Evolutionary conservation across 768 basidiomycete genomes (phyloP), one percentile per base, ranked within the genome.

Genomic region (Kwoniella dejecticola): DNA sequence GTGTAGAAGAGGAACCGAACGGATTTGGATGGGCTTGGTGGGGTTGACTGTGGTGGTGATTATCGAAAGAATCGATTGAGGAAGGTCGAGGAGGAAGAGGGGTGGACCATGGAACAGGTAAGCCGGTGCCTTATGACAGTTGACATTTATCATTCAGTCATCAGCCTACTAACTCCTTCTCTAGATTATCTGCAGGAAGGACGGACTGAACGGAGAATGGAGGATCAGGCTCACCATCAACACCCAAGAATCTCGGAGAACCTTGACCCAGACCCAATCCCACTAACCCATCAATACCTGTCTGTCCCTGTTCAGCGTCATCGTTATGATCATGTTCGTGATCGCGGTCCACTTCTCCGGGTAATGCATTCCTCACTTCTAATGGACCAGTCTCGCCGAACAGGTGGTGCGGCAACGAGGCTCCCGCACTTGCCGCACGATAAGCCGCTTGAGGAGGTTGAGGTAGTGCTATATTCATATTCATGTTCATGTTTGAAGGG

Each of bases 191-290:
- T n/a, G n/a, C n/a, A n/a, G n/a, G n/a, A n/a, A n/a, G n/a, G n/a
- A n/a, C n/a, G n/a, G n/a, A n/a, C n/a, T n/a, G n/a, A n/a, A n/a
- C n/a, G n/a, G n/a, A n/a, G n/a, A n/a, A n/a, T n/a, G n/a, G n/a
- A n/a, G n/a, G n/a, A n/a, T n/a, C n/a, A n/a, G n/a, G n/a, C 66
- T 67, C 38, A 70, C 69, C 69, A 48, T 70, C 60, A n/a, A 70
- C 50, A 23, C 69, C 69, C 19, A 70, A 36, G 26, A 64, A 70
- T 38, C 69, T 57, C 3, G 69, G 69, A 33, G 54, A 44, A 8
- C 60, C 53, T 36, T 45, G 33, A 41, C 45, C 60, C 24, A 55
- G 41, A 13, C 60, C 60, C 7, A 62, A 41, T 4, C 44, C 60
- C 12, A 67, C 41, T 17, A 57, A 21, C 19, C 63, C 45, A 53